A percentile compares a stretch with the other conserved stretches of the same genome.
These are phyloP conservation scores for Syzygium jambos DNA, from an alignment of 345 rosid genomes.

Conservation along the genomic window DNA sequence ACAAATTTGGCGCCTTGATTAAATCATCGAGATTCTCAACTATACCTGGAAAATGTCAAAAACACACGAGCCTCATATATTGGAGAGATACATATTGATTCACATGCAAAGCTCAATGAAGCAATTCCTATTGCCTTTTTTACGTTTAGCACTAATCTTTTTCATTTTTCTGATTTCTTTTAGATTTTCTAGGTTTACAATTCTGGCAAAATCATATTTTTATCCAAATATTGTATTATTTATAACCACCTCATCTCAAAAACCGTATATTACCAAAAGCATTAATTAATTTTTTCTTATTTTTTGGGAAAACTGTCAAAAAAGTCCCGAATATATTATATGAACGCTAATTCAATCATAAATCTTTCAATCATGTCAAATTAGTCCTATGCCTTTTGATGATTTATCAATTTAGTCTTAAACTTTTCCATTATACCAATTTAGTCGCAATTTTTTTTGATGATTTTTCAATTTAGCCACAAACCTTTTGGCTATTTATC, in stretches of 20 bases:
- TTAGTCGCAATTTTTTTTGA: too few relatives aligned
- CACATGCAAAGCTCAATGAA: not conserved
- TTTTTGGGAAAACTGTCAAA: not conserved
- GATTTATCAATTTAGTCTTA: too few relatives aligned
- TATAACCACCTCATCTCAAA: not conserved
- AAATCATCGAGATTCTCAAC: not conserved
- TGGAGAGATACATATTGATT: not conserved
- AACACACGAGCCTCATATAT: rapidly evolving
- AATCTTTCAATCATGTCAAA: too few relatives aligned
- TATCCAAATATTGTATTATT: not conserved
- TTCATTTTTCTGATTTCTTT: not conserved
- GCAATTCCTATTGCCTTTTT: not conserved
- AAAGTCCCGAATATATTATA: too few relatives aligned
- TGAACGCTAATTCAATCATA: too few relatives aligned
- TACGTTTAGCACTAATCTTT: not conserved
- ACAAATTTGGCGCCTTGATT: rapidly evolving
- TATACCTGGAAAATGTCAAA: not conserved
- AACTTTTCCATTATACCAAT: too few relatives aligned
- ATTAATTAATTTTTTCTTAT: rapidly evolving
- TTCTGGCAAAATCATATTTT: rapidly evolving
- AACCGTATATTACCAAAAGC: not conserved
- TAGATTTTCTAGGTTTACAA: rapidly evolving
- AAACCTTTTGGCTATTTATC: too few relatives aligned
- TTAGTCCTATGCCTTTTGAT: too few relatives aligned
- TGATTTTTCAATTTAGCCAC: too few relatives aligned